These are phyloP conservation scores for Fusarium albosuccineum DNA, from an alignment of 2,329 filamentous ascomycete species.

Conservation along the genomic window DNA sequence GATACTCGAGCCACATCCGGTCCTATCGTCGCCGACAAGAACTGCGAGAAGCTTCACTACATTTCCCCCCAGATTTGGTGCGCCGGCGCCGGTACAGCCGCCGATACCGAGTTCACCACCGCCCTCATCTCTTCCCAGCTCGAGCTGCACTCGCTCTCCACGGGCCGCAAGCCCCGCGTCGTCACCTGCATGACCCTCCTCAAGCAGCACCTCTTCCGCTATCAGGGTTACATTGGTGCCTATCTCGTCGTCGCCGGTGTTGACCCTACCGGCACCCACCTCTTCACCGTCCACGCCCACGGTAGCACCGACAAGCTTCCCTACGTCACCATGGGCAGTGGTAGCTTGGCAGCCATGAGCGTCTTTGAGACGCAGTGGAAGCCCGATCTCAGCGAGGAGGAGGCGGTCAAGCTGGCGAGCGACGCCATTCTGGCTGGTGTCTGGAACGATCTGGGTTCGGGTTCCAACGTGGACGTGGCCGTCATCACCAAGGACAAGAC, in stretches of 20 bases:
- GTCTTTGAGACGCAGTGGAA: slow-evolving; percentile 99
- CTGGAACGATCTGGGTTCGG: slow-evolving; percentile 97
- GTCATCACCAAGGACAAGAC: slow-evolving; percentile 97
- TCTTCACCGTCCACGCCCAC: slow-evolving; percentile 99
- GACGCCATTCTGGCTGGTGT: slow-evolving; percentile 96
- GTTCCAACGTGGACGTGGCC: slow-evolving; percentile 96
- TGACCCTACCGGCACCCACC: slow-evolving; percentile 92
- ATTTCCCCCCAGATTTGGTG: slow-evolving; percentile 99
- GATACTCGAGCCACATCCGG: slow-evolving; percentile 98
- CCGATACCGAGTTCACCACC: slow-evolving; percentile 99
- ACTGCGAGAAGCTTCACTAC: slow-evolving; percentile 99
- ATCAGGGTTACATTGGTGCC: slow-evolving; percentile 97
- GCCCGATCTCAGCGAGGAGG: slow-evolving; percentile 78
- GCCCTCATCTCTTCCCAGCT: slow-evolving; percentile 98
- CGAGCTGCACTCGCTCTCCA: slow-evolving; percentile 96
- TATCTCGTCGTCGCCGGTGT: slow-evolving; percentile 98
- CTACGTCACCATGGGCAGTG: slow-evolving; percentile 99
- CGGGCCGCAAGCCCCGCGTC: slow-evolving; percentile 95
- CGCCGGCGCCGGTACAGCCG: slow-evolving; percentile 95
- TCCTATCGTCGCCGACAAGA: slow-evolving; percentile 99
- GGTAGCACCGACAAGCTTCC: slow-evolving; percentile 98
- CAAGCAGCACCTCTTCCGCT: slow-evolving; percentile 98
- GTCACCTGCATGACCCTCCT: slow-evolving; percentile 99
- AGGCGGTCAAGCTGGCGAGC: slow-evolving; percentile 84
- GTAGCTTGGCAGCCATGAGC: slow-evolving; percentile 95